Percentiles rank a stretch among this genome's conserved stretches.
Conservation (phyloP, 768 basidiomycete species). For the Tylopilus vinaceipallidus region DNA sequence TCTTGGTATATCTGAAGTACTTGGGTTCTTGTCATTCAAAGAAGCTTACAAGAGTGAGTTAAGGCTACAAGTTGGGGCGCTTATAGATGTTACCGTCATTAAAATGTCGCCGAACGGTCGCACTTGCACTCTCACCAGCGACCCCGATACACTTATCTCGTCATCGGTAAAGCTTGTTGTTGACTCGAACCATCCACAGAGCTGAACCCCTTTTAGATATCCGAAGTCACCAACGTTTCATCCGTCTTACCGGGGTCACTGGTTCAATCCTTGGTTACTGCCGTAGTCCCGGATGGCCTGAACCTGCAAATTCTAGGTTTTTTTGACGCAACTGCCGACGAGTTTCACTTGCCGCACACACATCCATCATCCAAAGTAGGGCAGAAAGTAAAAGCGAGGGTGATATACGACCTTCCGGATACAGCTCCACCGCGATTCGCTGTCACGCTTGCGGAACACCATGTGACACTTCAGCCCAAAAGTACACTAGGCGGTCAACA, state of each 20-base stretch:
- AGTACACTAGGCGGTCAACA: slow-evolving; percentile 24
- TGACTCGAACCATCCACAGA: neutral
- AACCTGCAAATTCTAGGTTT: slow-evolving; percentile 89
- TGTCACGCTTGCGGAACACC: slow-evolving; percentile 72
- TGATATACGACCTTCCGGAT: slow-evolving; percentile 75
- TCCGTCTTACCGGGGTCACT: slow-evolving; percentile 86
- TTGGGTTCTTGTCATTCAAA: slow-evolving; percentile 84
- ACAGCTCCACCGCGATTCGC: slow-evolving; percentile 79
- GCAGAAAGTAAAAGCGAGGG: slow-evolving; percentile 77
- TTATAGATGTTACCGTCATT: slow-evolving; percentile 65
- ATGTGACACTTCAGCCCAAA: slow-evolving; percentile 54
- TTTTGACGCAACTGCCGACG: slow-evolving; percentile 88
- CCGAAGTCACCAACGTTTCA: slow-evolving; percentile 73
- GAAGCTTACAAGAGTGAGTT: slow-evolving; percentile 48
- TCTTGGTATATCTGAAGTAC: slow-evolving; percentile 71
- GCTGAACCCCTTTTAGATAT: slow-evolving; percentile 43
- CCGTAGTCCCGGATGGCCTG: slow-evolving; percentile 67
- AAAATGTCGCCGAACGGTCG: slow-evolving; percentile 76
- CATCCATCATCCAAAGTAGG: slow-evolving; percentile 56
- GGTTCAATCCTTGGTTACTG: slow-evolving; percentile 80
- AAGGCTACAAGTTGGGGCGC: slow-evolving; percentile 58
- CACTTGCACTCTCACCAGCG: slow-evolving; percentile 66
- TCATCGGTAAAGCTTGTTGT: slow-evolving; percentile 48
- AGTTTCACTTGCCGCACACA: slow-evolving; percentile 60
- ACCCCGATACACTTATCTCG: slow-evolving; percentile 45